phyloP scores from a whole-genome alignment of 768 basidiomycete species.

The Russula vinacea region DNA sequence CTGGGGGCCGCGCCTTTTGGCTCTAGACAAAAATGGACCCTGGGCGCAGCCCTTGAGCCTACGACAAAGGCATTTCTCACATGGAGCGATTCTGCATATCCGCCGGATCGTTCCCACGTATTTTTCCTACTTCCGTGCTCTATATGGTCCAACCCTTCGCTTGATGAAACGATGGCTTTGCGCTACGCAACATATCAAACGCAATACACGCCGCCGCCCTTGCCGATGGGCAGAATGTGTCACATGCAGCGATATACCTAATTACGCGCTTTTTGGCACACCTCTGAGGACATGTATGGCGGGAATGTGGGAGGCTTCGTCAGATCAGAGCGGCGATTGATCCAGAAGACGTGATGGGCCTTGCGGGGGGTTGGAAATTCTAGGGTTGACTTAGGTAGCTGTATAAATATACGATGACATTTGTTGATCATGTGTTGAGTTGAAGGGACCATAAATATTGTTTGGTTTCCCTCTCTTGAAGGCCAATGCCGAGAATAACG shows the following conservation, averaged over 20 bases:
- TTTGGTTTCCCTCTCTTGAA: too few relatives aligned
- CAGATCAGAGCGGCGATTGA: slow-evolving; percentile 14
- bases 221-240: slow-evolving; percentile 30
- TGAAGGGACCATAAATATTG: too few relatives aligned
- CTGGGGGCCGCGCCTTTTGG: neutral
- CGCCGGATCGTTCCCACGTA: slow-evolving; percentile 9
- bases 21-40: neutral
- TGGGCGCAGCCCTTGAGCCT: neutral
- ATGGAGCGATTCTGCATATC: slow-evolving; percentile 21
- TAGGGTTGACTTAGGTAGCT: neutral
- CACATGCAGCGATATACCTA: neutral
- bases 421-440: too few relatives aligned
- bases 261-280: slow-evolving; percentile 2
- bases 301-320: neutral
- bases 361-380: slow-evolving; percentile 32
- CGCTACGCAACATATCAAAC: slow-evolving; percentile 32
- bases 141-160: slow-evolving; percentile 25
- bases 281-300: slow-evolving; percentile 1
- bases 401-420: too few relatives aligned
- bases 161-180: slow-evolving; percentile 44
- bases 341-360: slow-evolving; percentile 30
- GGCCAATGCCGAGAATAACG: too few relatives aligned
- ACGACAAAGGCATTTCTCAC: neutral
- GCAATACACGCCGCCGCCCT: neutral
- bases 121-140: slow-evolving; percentile 10